These are phyloP conservation scores for Pichia phayaonensis DNA, from an alignment of 805 yeast species.

Conservation along the genomic window DNA sequence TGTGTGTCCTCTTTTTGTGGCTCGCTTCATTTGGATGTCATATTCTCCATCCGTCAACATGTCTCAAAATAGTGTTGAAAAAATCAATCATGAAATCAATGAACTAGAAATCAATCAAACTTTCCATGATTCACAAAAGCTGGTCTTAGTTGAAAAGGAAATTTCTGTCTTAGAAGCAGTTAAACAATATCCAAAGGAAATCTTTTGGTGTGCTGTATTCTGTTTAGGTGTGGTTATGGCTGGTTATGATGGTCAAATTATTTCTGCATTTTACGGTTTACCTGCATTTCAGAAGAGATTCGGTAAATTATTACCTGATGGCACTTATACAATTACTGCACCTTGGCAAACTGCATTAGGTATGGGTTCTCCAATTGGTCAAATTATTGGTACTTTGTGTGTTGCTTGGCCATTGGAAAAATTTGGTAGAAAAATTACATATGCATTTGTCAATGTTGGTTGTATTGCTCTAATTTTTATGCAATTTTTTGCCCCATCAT, in stretches of 20 bases:
- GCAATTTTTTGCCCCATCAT: slow-evolving; percentile 33
- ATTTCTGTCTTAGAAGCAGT: slow-evolving; percentile 26
- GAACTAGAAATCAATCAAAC: background rate
- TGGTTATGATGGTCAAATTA: slow-evolving; percentile 36
- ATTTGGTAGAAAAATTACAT: slow-evolving; percentile 35
- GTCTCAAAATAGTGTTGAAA: background rate
- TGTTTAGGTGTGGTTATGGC: slow-evolving; percentile 32
- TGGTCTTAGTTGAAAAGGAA: slow-evolving; percentile 13
- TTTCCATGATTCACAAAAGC: slow-evolving; percentile 2
- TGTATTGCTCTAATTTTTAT: slow-evolving; percentile 30
- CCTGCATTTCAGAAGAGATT: slow-evolving; percentile 8
- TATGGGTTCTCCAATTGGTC: slow-evolving; percentile 25
- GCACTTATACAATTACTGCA: slow-evolving; percentile 29
- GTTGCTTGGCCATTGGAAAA: slow-evolving; percentile 36
- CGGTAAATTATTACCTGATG: slow-evolving; percentile 19
- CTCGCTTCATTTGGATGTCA: background rate
- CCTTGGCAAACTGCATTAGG: slow-evolving; percentile 39
- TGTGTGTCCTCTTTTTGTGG: background rate
- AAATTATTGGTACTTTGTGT: slow-evolving; percentile 30
- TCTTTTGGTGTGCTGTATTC: slow-evolving; percentile 33
- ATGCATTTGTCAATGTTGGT: slow-evolving; percentile 26
- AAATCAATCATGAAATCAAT: background rate
- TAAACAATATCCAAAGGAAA: slow-evolving; percentile 32
- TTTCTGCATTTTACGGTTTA: slow-evolving; percentile 24
- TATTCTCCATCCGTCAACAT: background rate